A percentile compares a stretch with the other conserved stretches of the same genome.
Conservation (phyloP, 2,329 filamentous ascomycete species). For the Sclerotiophoma versabilis region DNA sequence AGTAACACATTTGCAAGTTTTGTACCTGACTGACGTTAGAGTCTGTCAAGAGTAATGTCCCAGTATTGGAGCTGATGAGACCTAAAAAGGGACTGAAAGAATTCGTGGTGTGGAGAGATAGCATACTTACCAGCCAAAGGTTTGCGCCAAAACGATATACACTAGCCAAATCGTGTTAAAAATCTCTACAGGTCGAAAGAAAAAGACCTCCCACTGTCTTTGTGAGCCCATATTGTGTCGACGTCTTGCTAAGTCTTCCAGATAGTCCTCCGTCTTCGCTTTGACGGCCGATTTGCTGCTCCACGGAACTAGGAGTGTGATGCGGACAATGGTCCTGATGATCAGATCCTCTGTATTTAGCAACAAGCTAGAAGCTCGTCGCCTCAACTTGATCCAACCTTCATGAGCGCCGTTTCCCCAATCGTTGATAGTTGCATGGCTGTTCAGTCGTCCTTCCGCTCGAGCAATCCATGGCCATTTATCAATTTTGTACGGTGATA, state of each 20-base stretch:
- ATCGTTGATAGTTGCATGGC: conserved; percentile 14
- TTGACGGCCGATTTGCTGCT: conserved; percentile 7
- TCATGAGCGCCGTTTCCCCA: conserved; percentile 17
- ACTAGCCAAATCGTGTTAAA: conserved; percentile 50
- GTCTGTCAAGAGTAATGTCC: no score
- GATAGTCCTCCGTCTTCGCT: background rate
- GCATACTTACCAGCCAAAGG: conserved; percentile 41
- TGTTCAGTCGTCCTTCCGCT: conserved; percentile 24
- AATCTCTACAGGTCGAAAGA: conserved; percentile 42
- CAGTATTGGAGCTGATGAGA: no score
- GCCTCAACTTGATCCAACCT: conserved; percentile 20
- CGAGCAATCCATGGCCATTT: conserved; percentile 18
- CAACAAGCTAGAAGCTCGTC: conserved; percentile 9
- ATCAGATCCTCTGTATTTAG: conserved; percentile 12
- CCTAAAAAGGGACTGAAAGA: no score
- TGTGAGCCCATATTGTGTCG: conserved; percentile 23
- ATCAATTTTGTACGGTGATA: conserved; percentile 28
- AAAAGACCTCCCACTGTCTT: conserved; percentile 36
- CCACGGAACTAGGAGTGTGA: conserved; percentile 13
- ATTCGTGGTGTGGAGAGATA: no score
- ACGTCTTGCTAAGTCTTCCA: conserved; percentile 11
- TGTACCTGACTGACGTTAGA: no score
- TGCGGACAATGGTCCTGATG: conserved; percentile 9
- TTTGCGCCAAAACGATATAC: conserved; percentile 47
- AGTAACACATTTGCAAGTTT: conserved; percentile 53